phyloP scores from a whole-genome alignment of 305 asterid genomes.

The Fraxinus sp. region DNA sequence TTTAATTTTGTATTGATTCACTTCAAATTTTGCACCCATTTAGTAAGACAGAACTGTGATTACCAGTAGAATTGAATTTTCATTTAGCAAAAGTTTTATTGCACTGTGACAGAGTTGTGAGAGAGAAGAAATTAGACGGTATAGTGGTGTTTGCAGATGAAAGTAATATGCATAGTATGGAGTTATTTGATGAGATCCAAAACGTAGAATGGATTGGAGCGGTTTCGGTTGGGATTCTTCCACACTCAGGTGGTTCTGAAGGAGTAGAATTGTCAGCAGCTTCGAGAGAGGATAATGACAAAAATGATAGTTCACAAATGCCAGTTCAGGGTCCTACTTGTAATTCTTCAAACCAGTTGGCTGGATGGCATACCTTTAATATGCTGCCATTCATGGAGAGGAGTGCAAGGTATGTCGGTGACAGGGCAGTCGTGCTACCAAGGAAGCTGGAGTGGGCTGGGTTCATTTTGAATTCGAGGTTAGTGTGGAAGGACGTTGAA shows the following conservation, averaged over 20 bases:
- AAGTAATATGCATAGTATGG: constrained; percentile 90
- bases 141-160: constrained; percentile 90
- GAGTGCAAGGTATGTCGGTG: constrained; percentile 82
- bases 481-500: constrained; percentile 67
- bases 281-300: constrained; percentile 38
- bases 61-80: constrained; percentile 20
- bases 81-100: constrained; percentile 26
- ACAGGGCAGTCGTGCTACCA: constrained; percentile 76
- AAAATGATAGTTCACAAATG: constrained; percentile 42
- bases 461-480: constrained; percentile 75
- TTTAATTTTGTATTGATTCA: not conserved
- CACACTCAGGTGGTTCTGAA: constrained; percentile 56
- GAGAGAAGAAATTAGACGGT: constrained; percentile 77
- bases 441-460: constrained; percentile 94
- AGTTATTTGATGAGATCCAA: constrained; percentile 91
- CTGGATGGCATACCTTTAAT: constrained; percentile 84
- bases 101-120: constrained; percentile 53
- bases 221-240: constrained; percentile 78
- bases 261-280: constrained; percentile 37
- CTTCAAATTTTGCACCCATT: not conserved
- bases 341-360: constrained; percentile 68
- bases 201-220: constrained; percentile 85
- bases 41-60: not conserved
- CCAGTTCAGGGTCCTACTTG: constrained; percentile 93
- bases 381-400: constrained; percentile 43